Conservation (phyloP, 2,329 filamentous ascomycete genomes). For the Whalleya microplaca region DNA sequence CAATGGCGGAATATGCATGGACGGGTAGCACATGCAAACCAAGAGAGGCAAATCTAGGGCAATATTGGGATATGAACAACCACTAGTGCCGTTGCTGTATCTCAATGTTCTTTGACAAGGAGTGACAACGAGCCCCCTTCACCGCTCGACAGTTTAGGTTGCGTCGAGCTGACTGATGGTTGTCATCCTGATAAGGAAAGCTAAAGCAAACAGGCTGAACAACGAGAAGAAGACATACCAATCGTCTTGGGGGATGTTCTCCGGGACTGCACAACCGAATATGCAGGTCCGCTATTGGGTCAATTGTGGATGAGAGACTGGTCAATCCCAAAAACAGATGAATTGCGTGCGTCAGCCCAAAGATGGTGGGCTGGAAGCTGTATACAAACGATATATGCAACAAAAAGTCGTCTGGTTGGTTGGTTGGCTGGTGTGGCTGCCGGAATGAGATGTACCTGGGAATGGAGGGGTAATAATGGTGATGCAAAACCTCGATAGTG, state of each 20-base stretch:
- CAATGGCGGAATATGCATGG: constrained; percentile 12
- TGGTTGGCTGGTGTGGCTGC: constrained; percentile 16
- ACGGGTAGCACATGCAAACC: constrained; percentile 12
- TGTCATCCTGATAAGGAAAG: constrained; percentile 9
- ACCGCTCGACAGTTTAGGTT: constrained; percentile 21
- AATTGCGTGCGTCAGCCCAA: constrained; percentile 13
- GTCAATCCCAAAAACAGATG: constrained; percentile 6
- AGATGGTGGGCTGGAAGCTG: constrained; percentile 9
- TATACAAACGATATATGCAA: constrained; percentile 3
- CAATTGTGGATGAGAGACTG: constrained; percentile 5
- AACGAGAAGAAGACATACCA: constrained; percentile 24
- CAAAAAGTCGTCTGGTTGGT: constrained; percentile 12
- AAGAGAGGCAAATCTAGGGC: constrained; percentile 9
- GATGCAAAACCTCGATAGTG: constrained; percentile 22
- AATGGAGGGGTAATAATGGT: constrained; percentile 20
- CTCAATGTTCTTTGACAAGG: constrained; percentile 17
- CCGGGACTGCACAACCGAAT: constrained; percentile 13
- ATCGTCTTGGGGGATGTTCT: constrained; percentile 11
- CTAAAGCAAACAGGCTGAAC: constrained; percentile 20
- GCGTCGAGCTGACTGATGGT: constrained; percentile 11
- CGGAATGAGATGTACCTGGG: constrained; percentile 3
- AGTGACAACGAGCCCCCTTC: constrained; percentile 14
- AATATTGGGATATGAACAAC: constrained; percentile 14
- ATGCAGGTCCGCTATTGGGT: constrained; percentile 17
- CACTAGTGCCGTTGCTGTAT: constrained; percentile 21